Percentiles rank a stretch among this genome's conserved stretches.
Evolutionary conservation across 2,329 filamentous ascomycete genomes (phyloP).

Genomic region (Alternaria dauci): DNA sequence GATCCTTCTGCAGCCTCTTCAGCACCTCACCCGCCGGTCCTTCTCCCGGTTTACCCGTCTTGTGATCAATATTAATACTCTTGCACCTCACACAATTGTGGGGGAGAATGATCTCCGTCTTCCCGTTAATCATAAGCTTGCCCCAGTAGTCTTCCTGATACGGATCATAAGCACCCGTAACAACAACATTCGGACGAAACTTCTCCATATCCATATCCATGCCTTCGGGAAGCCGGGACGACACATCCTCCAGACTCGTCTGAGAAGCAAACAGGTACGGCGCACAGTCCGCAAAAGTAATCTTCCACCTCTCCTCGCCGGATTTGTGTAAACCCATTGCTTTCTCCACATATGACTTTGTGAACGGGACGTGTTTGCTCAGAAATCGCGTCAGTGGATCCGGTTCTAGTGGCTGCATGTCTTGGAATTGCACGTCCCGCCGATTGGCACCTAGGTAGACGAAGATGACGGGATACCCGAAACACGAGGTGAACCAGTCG

Average conservation of each 20-base stretch:
- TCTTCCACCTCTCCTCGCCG: slow-evolving; percentile 31
- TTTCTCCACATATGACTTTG: slow-evolving; percentile 15
- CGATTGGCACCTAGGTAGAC: slow-evolving; percentile 55
- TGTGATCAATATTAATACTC: slow-evolving; percentile 59
- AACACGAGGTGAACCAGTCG: slow-evolving; percentile 56
- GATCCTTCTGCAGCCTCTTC: slow-evolving; percentile 56
- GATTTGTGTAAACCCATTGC: slow-evolving; percentile 46
- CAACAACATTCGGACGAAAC: slow-evolving; percentile 58
- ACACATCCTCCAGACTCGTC: slow-evolving; percentile 74
- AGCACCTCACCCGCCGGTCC: slow-evolving; percentile 53
- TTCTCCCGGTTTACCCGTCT: slow-evolving; percentile 52
- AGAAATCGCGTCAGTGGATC: slow-evolving; percentile 25
- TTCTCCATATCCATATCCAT: slow-evolving; percentile 56
- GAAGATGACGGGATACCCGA: slow-evolving; percentile 55
- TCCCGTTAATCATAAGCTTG: slow-evolving; percentile 46
- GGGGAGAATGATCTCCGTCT: slow-evolving; percentile 46
- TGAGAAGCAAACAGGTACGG: slow-evolving; percentile 77
- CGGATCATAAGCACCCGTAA: slow-evolving; percentile 50
- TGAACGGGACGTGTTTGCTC: slow-evolving; percentile 25
- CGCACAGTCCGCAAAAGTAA: slow-evolving; percentile 78
- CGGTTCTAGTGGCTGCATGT: slow-evolving; percentile 32
- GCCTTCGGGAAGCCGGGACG: slow-evolving; percentile 49
- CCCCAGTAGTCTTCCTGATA: slow-evolving; percentile 61
- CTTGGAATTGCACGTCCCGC: slow-evolving; percentile 52
- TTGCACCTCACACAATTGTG: slow-evolving; percentile 59